A percentile compares a stretch with the other conserved stretches of the same genome.
Evolutionary conservation across 202 grass and related monocot species (phyloP).

Genomic region (Zoysia matrella): DNA sequence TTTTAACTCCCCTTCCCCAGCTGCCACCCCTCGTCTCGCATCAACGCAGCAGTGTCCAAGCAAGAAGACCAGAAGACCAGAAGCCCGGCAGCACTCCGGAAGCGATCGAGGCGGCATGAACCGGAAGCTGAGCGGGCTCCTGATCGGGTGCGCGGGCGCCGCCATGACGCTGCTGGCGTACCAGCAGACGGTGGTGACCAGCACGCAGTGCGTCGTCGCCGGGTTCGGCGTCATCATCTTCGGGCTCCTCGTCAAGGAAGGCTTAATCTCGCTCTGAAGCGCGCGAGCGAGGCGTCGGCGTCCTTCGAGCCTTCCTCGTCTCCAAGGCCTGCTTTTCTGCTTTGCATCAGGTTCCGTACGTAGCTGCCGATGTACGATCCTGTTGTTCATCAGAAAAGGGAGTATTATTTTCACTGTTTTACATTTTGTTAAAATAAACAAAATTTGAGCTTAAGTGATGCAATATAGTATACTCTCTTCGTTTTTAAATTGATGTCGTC

Average conservation of each 20-base stretch:
- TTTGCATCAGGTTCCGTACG: neutral
- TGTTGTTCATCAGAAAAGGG: neutral
- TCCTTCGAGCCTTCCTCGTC: neutral
- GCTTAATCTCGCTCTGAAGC: slow-evolving; percentile 72
- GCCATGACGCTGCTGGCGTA: too few species aligned
- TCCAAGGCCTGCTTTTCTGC: neutral
- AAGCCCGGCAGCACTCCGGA: neutral
- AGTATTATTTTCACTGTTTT: too few species aligned
- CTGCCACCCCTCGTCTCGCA: neutral
- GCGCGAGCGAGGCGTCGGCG: neutral
- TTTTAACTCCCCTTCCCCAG: slow-evolving; percentile 18
- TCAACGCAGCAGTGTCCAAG: slow-evolving; percentile 1
- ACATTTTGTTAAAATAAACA: too few species aligned
- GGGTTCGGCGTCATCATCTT: slow-evolving; percentile 75
- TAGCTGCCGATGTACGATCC: neutral
- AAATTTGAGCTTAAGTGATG: too few species aligned
- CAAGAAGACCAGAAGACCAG: neutral
- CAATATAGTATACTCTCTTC: too few species aligned
- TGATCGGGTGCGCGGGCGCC: slow-evolving; percentile 73
- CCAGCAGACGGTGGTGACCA: slow-evolving; percentile 43
- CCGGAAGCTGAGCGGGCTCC: slow-evolving; percentile 74
- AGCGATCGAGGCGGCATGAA: slow-evolving; percentile 50
- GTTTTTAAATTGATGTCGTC: too few species aligned
- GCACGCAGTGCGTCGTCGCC: slow-evolving; percentile 78
- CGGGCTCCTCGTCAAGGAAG: slow-evolving; percentile 92